A percentile compares a stretch with the other conserved stretches of the same genome.
phyloP scores from a whole-genome alignment of 352 stramenopile genomes.

The Phytophthora chlamydospora region DNA sequence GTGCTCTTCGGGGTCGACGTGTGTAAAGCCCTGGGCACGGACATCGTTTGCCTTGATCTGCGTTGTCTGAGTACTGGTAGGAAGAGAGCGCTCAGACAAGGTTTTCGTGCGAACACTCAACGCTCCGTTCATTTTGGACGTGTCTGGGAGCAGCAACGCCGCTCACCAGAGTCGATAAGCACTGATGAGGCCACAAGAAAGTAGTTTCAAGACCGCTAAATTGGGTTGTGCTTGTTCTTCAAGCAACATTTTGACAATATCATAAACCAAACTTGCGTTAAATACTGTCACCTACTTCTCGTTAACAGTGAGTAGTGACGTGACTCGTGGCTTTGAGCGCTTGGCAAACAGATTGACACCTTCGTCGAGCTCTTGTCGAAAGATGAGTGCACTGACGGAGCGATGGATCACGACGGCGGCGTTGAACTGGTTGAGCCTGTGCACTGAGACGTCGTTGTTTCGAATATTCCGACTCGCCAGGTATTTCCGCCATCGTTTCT shows the following conservation, averaged over 20 bases:
- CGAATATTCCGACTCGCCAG: slow-evolving; percentile 53
- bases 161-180: not conserved
- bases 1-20: slow-evolving; percentile 15
- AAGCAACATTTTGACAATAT: not conserved
- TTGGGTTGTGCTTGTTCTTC: not conserved
- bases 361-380: slow-evolving; percentile 54
- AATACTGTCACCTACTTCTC: slow-evolving; percentile 2
- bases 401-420: slow-evolving; percentile 51
- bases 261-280: not conserved
- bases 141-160: no score
- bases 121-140: slow-evolving; percentile 4
- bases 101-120: slow-evolving; percentile 2
- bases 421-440: slow-evolving; percentile 63
- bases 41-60: slow-evolving; percentile 20
- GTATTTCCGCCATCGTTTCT: slow-evolving; percentile 66
- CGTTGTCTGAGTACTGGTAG: not conserved
- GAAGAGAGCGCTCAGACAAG: slow-evolving; percentile 11
- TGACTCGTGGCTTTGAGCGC: slow-evolving; percentile 15
- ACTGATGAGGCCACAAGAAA: not conserved
- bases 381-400: slow-evolving; percentile 56
- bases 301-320: not conserved
- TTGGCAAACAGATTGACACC: slow-evolving; percentile 47
- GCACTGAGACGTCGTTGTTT: slow-evolving; percentile 54
- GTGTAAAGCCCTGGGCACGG: slow-evolving; percentile 12
- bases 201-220: slow-evolving; percentile 17